Percentiles rank a stretch among this genome's conserved stretches.
Conservation (phyloP, 202 grass and related monocot genomes). For the Carex sylvatica region DNA sequence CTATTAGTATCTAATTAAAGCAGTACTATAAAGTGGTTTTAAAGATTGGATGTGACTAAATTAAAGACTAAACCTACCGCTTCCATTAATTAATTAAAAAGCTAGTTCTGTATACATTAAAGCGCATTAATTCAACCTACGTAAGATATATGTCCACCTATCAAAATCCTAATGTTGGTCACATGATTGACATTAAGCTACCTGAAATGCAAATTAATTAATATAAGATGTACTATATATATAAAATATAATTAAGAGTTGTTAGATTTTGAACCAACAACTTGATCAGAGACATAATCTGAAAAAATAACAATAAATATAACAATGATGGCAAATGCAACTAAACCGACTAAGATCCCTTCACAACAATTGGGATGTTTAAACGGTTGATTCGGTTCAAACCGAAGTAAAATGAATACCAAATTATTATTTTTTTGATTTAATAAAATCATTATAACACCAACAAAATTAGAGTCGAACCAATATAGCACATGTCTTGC, state of each 20-base stretch:
- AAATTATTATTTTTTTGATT: too few species aligned
- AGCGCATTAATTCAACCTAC: not conserved
- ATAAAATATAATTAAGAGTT: not conserved
- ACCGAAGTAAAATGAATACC: too few species aligned
- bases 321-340: conserved; percentile 18
- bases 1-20: too few species aligned
- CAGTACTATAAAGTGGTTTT: not conserved
- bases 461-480: too few species aligned
- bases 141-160: conserved; percentile 2
- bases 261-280: conserved; percentile 8
- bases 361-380: not conserved
- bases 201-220: not conserved
- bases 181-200: conserved; percentile 8
- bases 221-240: not conserved
- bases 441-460: too few species aligned
- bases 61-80: not conserved
- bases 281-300: not conserved
- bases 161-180: not conserved
- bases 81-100: not conserved
- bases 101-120: not conserved
- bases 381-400: too few species aligned
- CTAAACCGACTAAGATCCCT: not conserved
- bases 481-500: too few species aligned
- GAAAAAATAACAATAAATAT: not conserved
- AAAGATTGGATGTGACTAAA: not conserved